Conservation (phyloP, 1,139 yeast species). For the Geotrichum macrosporum region DNA sequence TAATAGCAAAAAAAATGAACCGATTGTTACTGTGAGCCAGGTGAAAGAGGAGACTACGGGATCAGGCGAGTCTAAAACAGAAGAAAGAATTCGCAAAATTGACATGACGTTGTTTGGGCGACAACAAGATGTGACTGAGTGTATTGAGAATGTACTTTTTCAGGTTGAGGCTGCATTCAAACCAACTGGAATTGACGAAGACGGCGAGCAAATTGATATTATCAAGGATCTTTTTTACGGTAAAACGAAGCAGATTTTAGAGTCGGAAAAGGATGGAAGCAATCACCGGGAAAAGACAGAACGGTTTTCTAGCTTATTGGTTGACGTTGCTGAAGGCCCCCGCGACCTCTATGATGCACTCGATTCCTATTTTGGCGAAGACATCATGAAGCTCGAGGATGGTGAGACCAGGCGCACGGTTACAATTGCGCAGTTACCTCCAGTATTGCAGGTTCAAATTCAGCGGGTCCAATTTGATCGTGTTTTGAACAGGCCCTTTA, state of each 20-base stretch:
- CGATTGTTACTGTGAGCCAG: background rate
- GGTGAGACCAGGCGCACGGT: constrained; percentile 65
- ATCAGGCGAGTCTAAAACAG: constrained; percentile 1
- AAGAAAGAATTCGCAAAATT: constrained; percentile 24
- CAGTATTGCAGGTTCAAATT: constrained; percentile 81
- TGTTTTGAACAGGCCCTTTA: constrained; percentile 66
- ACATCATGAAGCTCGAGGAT: constrained; percentile 61
- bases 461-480: constrained; percentile 91
- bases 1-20: constrained; percentile 9
- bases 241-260: constrained; percentile 53
- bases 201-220: constrained; percentile 77
- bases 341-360: constrained; percentile 84
- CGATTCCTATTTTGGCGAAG: constrained; percentile 79
- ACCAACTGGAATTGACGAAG: constrained; percentile 59
- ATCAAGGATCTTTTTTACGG: constrained; percentile 81
- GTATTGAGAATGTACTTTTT: constrained; percentile 89
- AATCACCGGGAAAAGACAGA: constrained; percentile 60
- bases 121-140: constrained; percentile 96
- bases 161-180: constrained; percentile 87
- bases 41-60: background rate
- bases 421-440: constrained; percentile 68
- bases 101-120: constrained; percentile 53
- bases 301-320: constrained; percentile 72
- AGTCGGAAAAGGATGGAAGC: constrained; percentile 36
- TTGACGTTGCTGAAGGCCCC: constrained; percentile 84